Evolutionary conservation across 164 flowering plant genomes (phyloP), one percentile per base, ranked within the genome.

Genomic region (Taxillus chinensis): DNA sequence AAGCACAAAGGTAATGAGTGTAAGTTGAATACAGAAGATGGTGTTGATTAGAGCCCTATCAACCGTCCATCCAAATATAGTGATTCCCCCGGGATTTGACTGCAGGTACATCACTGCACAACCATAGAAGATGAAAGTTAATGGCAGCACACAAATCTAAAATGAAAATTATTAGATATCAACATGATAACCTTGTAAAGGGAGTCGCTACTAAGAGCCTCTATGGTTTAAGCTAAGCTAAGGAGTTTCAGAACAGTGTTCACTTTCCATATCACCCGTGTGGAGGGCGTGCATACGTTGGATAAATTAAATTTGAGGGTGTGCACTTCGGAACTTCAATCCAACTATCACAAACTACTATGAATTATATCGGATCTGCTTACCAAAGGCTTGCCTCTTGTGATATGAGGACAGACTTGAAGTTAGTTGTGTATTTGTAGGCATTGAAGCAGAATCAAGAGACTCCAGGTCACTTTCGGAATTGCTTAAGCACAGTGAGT

Each of bases 401-500:
- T 82, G 86, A 72, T 79, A 89, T 5, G 95, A 78, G 57, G 90
- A 75, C 82, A 82, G 63, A 66, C 73, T 66, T 8, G 98, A 82
- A 55, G 86, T 75, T 52, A 80, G 51, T 8, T 78, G 89, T 10
- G 78, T 51, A 71, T 62, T 73, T 55, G 77, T 67, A 9, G 85
- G 77, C 42, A 74, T 55, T 8, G 74, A 59, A 39, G 61, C 67
- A 62, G 67, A 75, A 62, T 86, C 90, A 67, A 85, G 4, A 0
- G 93, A 84, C 68, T 85, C 95, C 78, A 89, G 59, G 77, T 92
- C 98, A 65, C 95, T 87, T 70, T 87, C 98, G 13, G 91, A 87
- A 67, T 64, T 68, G 67, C 59, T 67, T 40, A 62, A 16, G 17
- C 60, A 51, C 0, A 80, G 9, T 8, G 79, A 67, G 59, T 64